Evolutionary conservation across 2,329 filamentous ascomycete genomes (phyloP), one percentile per base, ranked within the genome.

Genomic region (Tothia fuscella): DNA sequence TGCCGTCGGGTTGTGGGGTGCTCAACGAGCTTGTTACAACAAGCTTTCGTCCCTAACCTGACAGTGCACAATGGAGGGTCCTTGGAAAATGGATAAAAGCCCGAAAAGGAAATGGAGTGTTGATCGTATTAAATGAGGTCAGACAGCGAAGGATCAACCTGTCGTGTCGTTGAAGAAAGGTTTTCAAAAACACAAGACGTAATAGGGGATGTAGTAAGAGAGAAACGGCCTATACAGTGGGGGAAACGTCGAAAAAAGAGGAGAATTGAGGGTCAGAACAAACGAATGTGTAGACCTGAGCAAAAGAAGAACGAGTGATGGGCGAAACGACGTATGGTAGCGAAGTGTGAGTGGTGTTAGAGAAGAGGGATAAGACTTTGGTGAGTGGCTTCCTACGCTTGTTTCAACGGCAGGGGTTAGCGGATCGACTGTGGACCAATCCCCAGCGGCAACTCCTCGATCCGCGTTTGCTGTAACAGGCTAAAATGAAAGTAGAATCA

Each of bases 71-170:
- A 14, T 20, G 17, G 22, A 16, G 13, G 45, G 29, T 14, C 33
- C 33, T 38, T 26, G 29, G 43, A 38, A 16, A 17, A 41, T 41
- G 38, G 42, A 42, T 32, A 43, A 14, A 38, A 17, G 43, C 25
- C 44, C 46, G 29, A 44, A 16, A 43, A 33, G 35, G 2, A 44
- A 46, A 47, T 37, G 40, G 51, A 32, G 48, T 22, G 49, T 49
- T 34, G 39, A 37, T 38, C 31, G 41, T 55, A 56, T 55, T 57
- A 57, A 58, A 20, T 29, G 29, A 24, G 42, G 46, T 46, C 49
- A 46, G 37, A 41, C 53, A 52, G 52, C 49, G 53, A 47, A 57
- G 57, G 56, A 45, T 60, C 56, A 57, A 58, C 55, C 56, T 58
- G 53, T 54, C 48, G 53, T 49, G 54, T 52, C 54, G 47, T 19